A percentile compares a stretch with the other conserved stretches of the same genome.
Evolutionary conservation across 441 rosid species (phyloP).

Genomic region (Croton laevigatus): DNA sequence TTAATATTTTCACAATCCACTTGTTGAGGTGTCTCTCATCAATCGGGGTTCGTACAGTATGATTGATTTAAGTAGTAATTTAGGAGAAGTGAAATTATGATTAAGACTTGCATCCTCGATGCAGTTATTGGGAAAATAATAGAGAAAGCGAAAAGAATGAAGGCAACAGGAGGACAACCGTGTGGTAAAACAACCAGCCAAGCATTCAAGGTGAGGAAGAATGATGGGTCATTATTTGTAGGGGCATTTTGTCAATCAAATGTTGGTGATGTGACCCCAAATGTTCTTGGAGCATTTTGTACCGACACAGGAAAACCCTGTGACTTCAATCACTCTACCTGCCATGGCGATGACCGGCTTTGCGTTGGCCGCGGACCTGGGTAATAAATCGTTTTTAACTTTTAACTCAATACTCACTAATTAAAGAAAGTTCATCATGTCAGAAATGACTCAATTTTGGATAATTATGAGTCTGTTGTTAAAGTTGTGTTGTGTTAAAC

Average conservation of each 20-base stretch:
- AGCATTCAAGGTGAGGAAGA: slow-evolving; percentile 50
- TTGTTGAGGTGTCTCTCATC: too few species aligned
- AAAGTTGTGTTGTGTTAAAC: neutral
- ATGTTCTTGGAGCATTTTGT: slow-evolving; percentile 60
- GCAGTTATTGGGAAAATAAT: slow-evolving; percentile 20
- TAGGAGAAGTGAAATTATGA: neutral
- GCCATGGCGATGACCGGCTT: slow-evolving; percentile 48
- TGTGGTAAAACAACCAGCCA: slow-evolving; percentile 46
- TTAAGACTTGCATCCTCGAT: slow-evolving; percentile 6
- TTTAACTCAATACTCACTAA: too few species aligned
- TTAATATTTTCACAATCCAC: too few species aligned
- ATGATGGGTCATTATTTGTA: slow-evolving; percentile 40
- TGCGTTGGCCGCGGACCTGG: slow-evolving; percentile 67
- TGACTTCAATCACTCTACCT: slow-evolving; percentile 57
- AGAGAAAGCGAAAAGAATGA: slow-evolving; percentile 30
- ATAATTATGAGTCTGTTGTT: too few species aligned
- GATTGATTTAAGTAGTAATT: too few species aligned
- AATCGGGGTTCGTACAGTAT: too few species aligned
- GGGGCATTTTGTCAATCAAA: slow-evolving; percentile 62
- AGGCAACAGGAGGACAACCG: slow-evolving; percentile 45
- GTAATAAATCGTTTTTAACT: slow-evolving; percentile 29
- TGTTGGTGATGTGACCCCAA: slow-evolving; percentile 57
- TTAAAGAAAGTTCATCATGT: too few species aligned
- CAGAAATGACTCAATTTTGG: too few species aligned
- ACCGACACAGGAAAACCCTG: slow-evolving; percentile 44